These are phyloP conservation scores for Agapanthus africanus DNA, from an alignment of 106 monocot genomes.

Conservation along the genomic window DNA sequence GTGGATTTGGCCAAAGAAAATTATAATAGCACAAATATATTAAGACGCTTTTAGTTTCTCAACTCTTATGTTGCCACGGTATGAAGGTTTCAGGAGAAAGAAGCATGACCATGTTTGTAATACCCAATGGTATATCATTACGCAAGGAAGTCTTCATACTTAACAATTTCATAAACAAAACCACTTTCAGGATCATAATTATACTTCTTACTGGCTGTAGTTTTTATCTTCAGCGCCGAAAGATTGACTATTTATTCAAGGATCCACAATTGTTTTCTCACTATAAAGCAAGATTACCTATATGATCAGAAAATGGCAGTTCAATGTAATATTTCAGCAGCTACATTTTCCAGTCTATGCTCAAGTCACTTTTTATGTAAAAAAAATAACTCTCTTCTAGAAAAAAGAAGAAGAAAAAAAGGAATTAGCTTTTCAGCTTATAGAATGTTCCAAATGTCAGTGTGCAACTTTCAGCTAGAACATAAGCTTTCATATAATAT, in stretches of 20 bases:
- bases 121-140: neutral
- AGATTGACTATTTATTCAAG: neutral
- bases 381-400: neutral
- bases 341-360: neutral
- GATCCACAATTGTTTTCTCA: neutral
- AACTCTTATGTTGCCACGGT: neutral
- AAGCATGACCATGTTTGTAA: neutral
- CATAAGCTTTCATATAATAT: neutral
- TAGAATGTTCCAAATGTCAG: neutral
- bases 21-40: neutral
- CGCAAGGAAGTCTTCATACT: neutral
- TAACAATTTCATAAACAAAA: neutral
- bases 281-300: neutral
- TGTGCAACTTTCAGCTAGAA: neutral
- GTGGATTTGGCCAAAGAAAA: neutral
- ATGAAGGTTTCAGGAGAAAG: neutral
- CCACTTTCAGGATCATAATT: neutral
- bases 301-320: neutral
- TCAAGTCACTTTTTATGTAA: neutral
- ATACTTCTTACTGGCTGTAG: neutral
- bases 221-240: neutral
- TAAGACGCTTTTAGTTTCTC: neutral
- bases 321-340: neutral
- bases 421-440: no score
- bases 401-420: neutral